Evolutionary conservation across 257 asterid species (phyloP), one percentile per base, ranked within the genome.

Genomic region (Ocimum tenuiflorum): DNA sequence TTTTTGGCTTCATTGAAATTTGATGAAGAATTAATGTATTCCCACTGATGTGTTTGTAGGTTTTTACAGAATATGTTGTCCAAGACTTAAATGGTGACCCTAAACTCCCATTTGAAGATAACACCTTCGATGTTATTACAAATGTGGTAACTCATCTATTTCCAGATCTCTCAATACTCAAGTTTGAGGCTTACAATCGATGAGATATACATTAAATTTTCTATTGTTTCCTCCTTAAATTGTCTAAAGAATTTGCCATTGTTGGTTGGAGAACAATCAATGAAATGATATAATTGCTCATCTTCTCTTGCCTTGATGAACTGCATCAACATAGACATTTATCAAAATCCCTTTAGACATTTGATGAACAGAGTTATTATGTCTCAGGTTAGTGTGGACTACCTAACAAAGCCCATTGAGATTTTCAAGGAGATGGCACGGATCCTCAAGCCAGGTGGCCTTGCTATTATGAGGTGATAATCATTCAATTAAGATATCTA

Each of bases 301-400:
- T n/a, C n/a, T n/a, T n/a, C n/a, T n/a, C n/a, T n/a, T n/a, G n/a
- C n/a, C n/a, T n/a, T n/a, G n/a, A n/a, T n/a, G n/a, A n/a, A n/a
- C n/a, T n/a, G n/a, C n/a, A n/a, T n/a, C n/a, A n/a, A n/a, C n/a
- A n/a, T n/a, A n/a, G n/a, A n/a, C n/a, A n/a, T n/a, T n/a, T n/a
- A n/a, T n/a, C n/a, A n/a, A n/a, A n/a, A n/a, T n/a, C n/a, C n/a
- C 45, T 27, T 45, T 15, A 12, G 49, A 35, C 10, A 39, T 10
- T 36, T 4, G 11, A 18, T 48, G 38, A 58, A 48, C 39, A 14
- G 19, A 35, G 39, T 22, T 3, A 63, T 11, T 42, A 36, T 77
- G 71, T 65, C 75, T 73, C 85, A 91, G 97, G 96, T 91, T 43
- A 91, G 98, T 54, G 96, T 91, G n/a, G 98, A 91, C 73, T 91